phyloP scores from a whole-genome alignment of 2,329 filamentous ascomycete species.

The Sclerotinia sclerotiorum region DNA sequence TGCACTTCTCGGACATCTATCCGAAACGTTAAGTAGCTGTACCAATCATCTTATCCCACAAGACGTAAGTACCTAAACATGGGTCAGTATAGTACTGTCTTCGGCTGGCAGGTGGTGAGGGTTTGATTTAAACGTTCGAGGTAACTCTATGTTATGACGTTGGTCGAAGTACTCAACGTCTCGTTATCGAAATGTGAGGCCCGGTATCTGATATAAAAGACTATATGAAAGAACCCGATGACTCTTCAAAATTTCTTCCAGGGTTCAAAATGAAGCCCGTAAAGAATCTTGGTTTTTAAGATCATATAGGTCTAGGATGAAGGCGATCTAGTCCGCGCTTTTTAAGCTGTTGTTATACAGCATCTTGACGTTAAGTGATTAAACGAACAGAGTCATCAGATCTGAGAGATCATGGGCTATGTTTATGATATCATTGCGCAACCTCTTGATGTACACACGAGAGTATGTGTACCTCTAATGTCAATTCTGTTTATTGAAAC shows the following conservation, averaged over 20 bases:
- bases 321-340: not conserved
- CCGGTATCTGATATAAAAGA: not conserved
- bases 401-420: not conserved
- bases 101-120: no score
- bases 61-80: not conserved
- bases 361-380: not conserved
- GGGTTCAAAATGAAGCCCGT: no score
- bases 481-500: not conserved
- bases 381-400: not conserved
- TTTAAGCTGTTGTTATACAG: not conserved
- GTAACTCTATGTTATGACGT: not conserved
- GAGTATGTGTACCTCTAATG: not conserved
- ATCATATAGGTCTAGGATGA: not conserved
- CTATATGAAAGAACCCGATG: not conserved
- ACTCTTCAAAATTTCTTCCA: not conserved
- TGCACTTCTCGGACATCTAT: not conserved
- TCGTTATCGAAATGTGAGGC: not conserved
- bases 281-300: no score
- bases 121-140: not conserved
- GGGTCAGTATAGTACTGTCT: no score
- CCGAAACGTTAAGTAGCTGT: not conserved
- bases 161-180: not conserved
- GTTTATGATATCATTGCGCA: not conserved
- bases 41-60: not conserved
- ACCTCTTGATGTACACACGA: not conserved